Percentiles rank a stretch among this genome's conserved stretches.
Evolutionary conservation across 345 rosid genomes (phyloP).

Genomic region (Brassica napus): DNA sequence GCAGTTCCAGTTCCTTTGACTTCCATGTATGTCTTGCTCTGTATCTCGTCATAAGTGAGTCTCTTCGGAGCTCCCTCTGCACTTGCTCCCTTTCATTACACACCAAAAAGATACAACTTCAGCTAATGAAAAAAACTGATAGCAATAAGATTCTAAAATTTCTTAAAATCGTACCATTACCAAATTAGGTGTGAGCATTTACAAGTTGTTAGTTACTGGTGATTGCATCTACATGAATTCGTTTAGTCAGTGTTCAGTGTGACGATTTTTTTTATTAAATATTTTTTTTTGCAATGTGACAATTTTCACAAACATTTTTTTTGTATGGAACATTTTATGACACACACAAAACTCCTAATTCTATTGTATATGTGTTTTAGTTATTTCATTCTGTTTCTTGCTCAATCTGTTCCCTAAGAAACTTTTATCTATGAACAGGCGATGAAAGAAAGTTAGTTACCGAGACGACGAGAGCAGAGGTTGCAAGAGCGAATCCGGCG

Average conservation of each 20-base stretch:
- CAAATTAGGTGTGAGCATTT: not conserved
- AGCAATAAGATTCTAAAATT: not conserved
- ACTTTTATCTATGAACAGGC: not conserved
- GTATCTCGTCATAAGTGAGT: slow-evolving; percentile 87
- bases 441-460: slow-evolving; percentile 40
- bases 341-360: not conserved
- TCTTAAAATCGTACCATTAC: not conserved
- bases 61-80: slow-evolving; percentile 93
- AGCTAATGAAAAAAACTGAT: not conserved
- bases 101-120: not conserved
- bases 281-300: too few species aligned
- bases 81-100: slow-evolving; percentile 64
- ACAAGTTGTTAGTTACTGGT: not conserved
- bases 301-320: too few species aligned
- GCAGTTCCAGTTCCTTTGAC: slow-evolving; percentile 96
- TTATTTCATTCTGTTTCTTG: too few species aligned
- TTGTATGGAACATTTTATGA: not conserved
- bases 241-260: too few species aligned
- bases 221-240: slow-evolving; percentile 1
- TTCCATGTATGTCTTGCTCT: slow-evolving; percentile 94
- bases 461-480: slow-evolving; percentile 95
- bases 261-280: too few species aligned
- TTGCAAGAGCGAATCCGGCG: slow-evolving; percentile 87
- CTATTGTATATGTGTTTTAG: too few species aligned
- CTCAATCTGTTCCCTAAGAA: not conserved